Conservation (phyloP, 441 rosid species). For the Daphne laureola region DNA sequence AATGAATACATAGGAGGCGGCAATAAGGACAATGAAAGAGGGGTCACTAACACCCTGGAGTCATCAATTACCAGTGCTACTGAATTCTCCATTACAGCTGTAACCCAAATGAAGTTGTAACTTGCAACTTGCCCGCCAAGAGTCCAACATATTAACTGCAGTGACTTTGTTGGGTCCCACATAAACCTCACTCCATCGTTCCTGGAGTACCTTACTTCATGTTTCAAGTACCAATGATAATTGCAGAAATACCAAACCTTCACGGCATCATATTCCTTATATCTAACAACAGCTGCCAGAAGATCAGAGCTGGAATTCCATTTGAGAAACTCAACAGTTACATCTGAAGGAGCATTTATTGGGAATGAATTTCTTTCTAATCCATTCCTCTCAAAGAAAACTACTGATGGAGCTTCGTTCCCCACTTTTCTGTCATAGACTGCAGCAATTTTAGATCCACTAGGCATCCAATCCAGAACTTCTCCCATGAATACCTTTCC, state of each 20-base stretch:
- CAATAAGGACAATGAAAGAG: constrained; percentile 69
- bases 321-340: constrained; percentile 51
- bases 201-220: constrained; percentile 55
- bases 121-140: constrained; percentile 54
- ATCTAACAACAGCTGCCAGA: constrained; percentile 70
- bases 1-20: constrained; percentile 86
- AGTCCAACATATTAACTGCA: constrained; percentile 80
- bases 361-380: constrained; percentile 65
- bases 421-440: constrained; percentile 53
- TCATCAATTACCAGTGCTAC: constrained; percentile 76
- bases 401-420: constrained; percentile 47
- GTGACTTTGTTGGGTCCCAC: constrained; percentile 94
- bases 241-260: constrained; percentile 83
- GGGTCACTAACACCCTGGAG: constrained; percentile 65
- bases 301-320: constrained; percentile 96
- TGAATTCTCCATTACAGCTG: constrained; percentile 73
- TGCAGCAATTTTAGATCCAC: constrained; percentile 83
- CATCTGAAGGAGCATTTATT: constrained; percentile 40
- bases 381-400: constrained; percentile 86
- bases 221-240: constrained; percentile 88
- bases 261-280: constrained; percentile 44
- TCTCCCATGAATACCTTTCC: constrained; percentile 52
- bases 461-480: constrained; percentile 94
- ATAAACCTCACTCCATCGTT: constrained; percentile 61
- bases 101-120: constrained; percentile 66